These are phyloP conservation scores for Leptographium radiaticola DNA, from an alignment of 2,329 filamentous ascomycete genomes.

Conservation along the genomic window DNA sequence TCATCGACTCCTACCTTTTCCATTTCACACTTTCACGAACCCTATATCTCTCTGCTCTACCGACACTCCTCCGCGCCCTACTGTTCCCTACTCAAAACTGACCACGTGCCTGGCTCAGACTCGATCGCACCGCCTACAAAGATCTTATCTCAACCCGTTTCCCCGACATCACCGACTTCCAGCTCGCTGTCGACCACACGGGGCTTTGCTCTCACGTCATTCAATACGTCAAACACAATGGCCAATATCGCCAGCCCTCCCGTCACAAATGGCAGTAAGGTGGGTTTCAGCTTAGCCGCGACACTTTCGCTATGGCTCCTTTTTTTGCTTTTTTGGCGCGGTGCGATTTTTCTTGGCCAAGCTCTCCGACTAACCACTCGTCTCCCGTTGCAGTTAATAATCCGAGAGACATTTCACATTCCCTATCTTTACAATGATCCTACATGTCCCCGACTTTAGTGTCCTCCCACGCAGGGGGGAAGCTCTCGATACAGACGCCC, in stretches of 20 bases:
- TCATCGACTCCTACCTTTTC: background rate
- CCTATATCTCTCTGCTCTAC: background rate
- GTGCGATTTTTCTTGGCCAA: too few relatives aligned
- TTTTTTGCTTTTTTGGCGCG: background rate
- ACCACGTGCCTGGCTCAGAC: background rate
- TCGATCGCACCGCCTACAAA: background rate
- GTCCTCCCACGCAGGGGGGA: too few relatives aligned
- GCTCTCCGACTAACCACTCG: too few relatives aligned
- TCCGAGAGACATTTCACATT: too few relatives aligned
- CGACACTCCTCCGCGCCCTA: background rate
- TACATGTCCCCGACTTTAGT: too few relatives aligned
- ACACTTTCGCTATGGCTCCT: background rate
- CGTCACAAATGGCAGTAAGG: constrained; percentile 1
- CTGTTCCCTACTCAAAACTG: background rate
- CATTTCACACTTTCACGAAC: background rate
- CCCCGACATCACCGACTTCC: too few relatives aligned
- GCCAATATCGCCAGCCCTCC: background rate
- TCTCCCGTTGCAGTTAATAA: too few relatives aligned
- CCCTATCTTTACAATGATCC: too few relatives aligned
- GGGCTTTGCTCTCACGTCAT: too few relatives aligned
- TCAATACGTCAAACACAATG: background rate
- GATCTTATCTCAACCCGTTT: background rate
- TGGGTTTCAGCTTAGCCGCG: background rate
- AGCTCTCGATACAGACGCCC: too few relatives aligned
- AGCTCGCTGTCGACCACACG: too few relatives aligned